Evolutionary conservation across 495 filamentous ascomycete species (phyloP), one percentile per base, ranked within the genome.

Genomic region (Lophiotrema nucula): DNA sequence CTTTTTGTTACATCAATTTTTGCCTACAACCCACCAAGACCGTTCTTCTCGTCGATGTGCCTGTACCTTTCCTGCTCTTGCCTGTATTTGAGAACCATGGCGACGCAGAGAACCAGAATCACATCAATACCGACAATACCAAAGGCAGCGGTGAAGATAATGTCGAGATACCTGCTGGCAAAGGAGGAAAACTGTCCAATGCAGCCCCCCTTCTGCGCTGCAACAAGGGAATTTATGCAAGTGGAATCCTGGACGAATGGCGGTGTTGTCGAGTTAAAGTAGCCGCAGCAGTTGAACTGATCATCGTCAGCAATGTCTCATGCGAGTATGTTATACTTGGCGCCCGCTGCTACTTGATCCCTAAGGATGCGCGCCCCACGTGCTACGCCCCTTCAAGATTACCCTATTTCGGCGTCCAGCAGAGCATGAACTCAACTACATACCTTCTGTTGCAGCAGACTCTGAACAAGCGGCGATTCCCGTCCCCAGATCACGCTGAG

Each of bases 221-320:
- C 87, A 27, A 80, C 75, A 21, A 83, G 77, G 11, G 81, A 75
- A 64, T 77, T 84, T 5, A 79, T 74, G 71, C 87, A 90, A 12
- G 73, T 77, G 18, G 62, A 49, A 70, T 89, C 84, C 21, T 73
- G 77, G 25, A 83, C 71, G 72, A 87, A 89, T 37, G 77, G 77
- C 19, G 83, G 85, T 6, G 80, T 78, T 19, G 83, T 82, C 66
- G 73, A 78, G 73, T 88, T 88, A 52, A 78, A 65, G 72, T 87
- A 90, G 33, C 87, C 87, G 62, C 87, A 90, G 81, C 87, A 90
- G 51, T 77, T 71, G 69, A 89, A 88, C 83, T 88, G 62, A 21
- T 19, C 15, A 11, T 2, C 4, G 56, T 60, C 56, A 60, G 56
- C 49, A 18, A 11, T 35, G 31, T 15, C 31, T 35, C 8, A 8